phyloP scores from a whole-genome alignment of 2,329 filamentous ascomycete species.

The Trichoderma arundinaceum region DNA sequence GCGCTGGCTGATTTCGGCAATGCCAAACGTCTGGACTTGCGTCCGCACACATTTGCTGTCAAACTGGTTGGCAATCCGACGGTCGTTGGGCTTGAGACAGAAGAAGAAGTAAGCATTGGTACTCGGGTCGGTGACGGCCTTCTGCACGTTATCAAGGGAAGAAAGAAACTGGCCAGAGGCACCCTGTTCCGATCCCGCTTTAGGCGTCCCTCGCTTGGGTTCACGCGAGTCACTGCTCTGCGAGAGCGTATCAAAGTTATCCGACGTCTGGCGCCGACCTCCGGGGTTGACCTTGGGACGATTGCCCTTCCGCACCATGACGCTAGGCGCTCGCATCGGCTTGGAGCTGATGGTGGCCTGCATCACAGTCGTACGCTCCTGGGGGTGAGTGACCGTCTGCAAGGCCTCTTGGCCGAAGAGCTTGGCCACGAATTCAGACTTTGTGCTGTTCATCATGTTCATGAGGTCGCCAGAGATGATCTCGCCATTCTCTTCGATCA shows the following conservation, averaged over 20 bases:
- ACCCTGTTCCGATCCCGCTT: slow-evolving; percentile 68
- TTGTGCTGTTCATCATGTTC: slow-evolving; percentile 87
- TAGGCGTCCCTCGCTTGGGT: slow-evolving; percentile 46
- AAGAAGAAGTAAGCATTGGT: slow-evolving; percentile 97
- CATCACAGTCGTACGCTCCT: slow-evolving; percentile 88
- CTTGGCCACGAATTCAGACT: slow-evolving; percentile 85
- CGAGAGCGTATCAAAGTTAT: slow-evolving; percentile 55
- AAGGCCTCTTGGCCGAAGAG: slow-evolving; percentile 96
- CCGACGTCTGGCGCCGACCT: slow-evolving; percentile 48
- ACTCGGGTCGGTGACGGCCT: slow-evolving; percentile 79
- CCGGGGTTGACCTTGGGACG: slow-evolving; percentile 44
- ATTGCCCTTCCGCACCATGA: slow-evolving; percentile 79
- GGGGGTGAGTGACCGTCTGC: slow-evolving; percentile 90
- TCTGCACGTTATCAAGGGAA: slow-evolving; percentile 87
- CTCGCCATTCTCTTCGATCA: slow-evolving; percentile 95
- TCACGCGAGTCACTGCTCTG: slow-evolving; percentile 55
- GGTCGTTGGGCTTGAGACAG: slow-evolving; percentile 95
- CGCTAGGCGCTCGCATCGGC: slow-evolving; percentile 88
- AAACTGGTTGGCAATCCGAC: slow-evolving; percentile 96
- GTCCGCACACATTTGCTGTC: slow-evolving; percentile 97
- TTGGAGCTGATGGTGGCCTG: slow-evolving; percentile 97
- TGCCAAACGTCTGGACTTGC: slow-evolving; percentile 93
- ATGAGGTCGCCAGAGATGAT: slow-evolving; percentile 94
- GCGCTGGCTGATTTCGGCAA: slow-evolving; percentile 94
- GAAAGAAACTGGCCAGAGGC: slow-evolving; percentile 91